Evolutionary conservation across 495 filamentous ascomycete genomes (phyloP), one percentile per base, ranked within the genome.

Genomic region (Glonium stellatum): DNA sequence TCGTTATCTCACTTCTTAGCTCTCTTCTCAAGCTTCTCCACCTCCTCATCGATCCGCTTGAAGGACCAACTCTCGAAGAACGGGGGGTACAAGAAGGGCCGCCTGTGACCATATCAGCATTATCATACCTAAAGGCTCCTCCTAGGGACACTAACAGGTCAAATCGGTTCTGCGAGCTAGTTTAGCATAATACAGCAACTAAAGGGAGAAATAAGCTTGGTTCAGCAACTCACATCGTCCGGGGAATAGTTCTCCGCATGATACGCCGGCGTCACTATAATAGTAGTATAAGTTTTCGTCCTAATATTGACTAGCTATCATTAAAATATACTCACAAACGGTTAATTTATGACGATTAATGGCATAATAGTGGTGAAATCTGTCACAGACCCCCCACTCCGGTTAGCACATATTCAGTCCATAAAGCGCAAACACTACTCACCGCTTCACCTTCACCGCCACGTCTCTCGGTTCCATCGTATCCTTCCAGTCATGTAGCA

Each of bases 401-500:
- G 6, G 27, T 31, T 31, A 31, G 27, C 6, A 31, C 27, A 31
- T 31, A 3, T 6, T 6, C 27, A 31, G 27, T 31, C 6, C 6
- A 2, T 6, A 6, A 2, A 6, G 6, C 6, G 6, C 27, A 6
- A 6, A 31, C 27, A 31, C 27, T 6, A 31, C 27, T 31, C 27
- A 31, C 27, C 27, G 27, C 59, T 81, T 78, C 4, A 86, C 83
- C 70, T 90, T 93, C 61, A 84, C 81, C 10, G 79, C 79, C 19
- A 77, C 69, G 50, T 76, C 63, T 11, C 74, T 41, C 0, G 77
- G 75, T 11, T 6, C 65, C 61, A 69, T 60, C 52, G 79, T 75
- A 35, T 79, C 78, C 42, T 80, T 77, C 90, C 90, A 92, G 22
- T 81, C 74, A 61, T 88, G 82, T 6, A 90, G 75, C 0, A 95